Conservation (phyloP, 331 rosid species). For the Ulmus americana region DNA sequence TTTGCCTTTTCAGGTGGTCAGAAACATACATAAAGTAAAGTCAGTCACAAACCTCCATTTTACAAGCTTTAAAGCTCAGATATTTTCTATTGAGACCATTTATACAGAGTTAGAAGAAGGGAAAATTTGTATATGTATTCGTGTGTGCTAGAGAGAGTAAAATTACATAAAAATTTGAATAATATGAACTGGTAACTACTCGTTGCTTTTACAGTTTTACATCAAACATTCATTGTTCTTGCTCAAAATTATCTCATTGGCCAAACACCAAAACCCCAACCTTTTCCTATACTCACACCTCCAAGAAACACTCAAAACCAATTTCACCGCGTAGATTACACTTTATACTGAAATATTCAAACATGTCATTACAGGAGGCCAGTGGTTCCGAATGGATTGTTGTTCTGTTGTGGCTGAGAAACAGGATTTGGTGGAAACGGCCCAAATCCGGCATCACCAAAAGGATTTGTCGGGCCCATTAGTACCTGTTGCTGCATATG, state of each 20-base stretch:
- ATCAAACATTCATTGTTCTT: constrained; percentile 31
- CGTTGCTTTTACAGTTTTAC: constrained; percentile 28
- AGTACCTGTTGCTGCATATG: constrained; percentile 47
- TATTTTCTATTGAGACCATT: no score
- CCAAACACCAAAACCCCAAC: constrained; percentile 32
- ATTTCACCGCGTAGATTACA: constrained; percentile 38
- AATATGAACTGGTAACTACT: constrained; percentile 31
- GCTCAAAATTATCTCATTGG: constrained; percentile 30
- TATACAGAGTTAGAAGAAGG: no score
- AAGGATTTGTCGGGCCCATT: constrained; percentile 76
- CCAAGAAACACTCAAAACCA: constrained; percentile 40
- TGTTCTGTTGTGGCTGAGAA: constrained; percentile 53
- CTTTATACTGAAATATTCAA: constrained; percentile 13
- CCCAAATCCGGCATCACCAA: constrained; percentile 77
- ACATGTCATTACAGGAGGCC: constrained; percentile 55
- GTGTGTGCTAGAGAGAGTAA: not conserved
- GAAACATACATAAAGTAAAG: not conserved
- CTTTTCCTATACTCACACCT: constrained; percentile 33
- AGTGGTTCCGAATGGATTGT: constrained; percentile 87
- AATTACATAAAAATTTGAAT: not conserved
- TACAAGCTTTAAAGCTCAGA: no score
- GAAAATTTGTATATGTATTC: not conserved
- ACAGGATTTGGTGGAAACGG: constrained; percentile 43
- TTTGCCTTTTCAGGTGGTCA: no score
- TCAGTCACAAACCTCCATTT: no score